Conservation (phyloP, 768 basidiomycete species). For the Tylopilus felleus region DNA sequence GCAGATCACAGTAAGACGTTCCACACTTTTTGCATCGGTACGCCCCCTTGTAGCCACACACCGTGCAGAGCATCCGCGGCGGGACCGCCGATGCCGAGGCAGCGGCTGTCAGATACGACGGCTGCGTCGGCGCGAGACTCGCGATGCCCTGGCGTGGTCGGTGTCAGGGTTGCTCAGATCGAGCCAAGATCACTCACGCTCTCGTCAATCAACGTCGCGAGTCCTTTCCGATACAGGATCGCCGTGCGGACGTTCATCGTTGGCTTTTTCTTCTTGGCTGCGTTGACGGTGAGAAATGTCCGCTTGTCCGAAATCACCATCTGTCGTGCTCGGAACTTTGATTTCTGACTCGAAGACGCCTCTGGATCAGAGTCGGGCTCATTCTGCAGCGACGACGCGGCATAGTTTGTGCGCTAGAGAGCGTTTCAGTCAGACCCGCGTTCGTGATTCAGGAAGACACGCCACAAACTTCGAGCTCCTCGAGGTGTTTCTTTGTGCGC, state of each 20-base stretch:
- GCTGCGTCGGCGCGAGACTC: conserved; percentile 46
- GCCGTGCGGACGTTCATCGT: conserved; percentile 79
- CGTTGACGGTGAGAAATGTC: conserved; percentile 33
- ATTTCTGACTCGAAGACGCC: conserved; percentile 21
- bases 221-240: conserved; percentile 77
- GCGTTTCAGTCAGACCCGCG: conserved; percentile 1
- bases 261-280: conserved; percentile 65
- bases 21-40: conserved; percentile 80
- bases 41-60: conserved; percentile 80
- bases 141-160: conserved; percentile 49
- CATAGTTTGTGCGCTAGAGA: conserved; percentile 71
- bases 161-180: conserved; percentile 1
- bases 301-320: conserved; percentile 74
- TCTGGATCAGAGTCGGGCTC: conserved; percentile 32
- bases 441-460: not conserved
- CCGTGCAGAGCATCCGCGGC: conserved; percentile 72
- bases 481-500: conserved; percentile 72
- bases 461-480: conserved; percentile 71
- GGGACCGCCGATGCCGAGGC: conserved; percentile 61
- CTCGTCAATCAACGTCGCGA: conserved; percentile 71
- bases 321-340: conserved; percentile 69
- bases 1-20: conserved; percentile 70
- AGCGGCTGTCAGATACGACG: conserved; percentile 70
- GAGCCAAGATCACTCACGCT: conserved; percentile 50
- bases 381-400: conserved; percentile 40